phyloP scores from a whole-genome alignment of 805 yeast genomes.

The Jamesozyma piceae region DNA sequence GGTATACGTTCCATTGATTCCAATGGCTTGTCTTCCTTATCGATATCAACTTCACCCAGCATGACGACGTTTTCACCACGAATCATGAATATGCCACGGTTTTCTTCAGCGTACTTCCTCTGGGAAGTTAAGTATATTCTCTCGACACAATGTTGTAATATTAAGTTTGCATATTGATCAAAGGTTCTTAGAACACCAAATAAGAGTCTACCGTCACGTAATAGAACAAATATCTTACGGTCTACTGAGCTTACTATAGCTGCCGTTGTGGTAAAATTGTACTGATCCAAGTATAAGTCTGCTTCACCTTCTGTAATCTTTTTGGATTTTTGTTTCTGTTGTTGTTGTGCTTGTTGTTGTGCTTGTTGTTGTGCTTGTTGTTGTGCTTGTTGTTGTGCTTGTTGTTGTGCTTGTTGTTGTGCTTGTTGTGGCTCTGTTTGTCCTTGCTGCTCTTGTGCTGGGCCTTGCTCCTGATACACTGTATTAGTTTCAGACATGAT shows the following conservation, averaged over 20 bases:
- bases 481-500: too few species aligned
- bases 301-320: slow-evolving; percentile 35
- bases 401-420: background rate
- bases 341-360: slow-evolving; percentile 3
- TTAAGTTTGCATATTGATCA: slow-evolving; percentile 89
- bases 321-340: slow-evolving; percentile 9
- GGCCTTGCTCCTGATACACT: too few species aligned
- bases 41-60: slow-evolving; percentile 89
- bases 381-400: background rate
- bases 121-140: slow-evolving; percentile 58
- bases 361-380: background rate
- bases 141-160: slow-evolving; percentile 83
- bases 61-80: slow-evolving; percentile 95
- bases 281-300: slow-evolving; percentile 65
- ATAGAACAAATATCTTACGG: slow-evolving; percentile 67
- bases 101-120: slow-evolving; percentile 60
- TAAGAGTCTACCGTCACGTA: slow-evolving; percentile 82
- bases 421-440: too few species aligned
- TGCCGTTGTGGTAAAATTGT: slow-evolving; percentile 80
- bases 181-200: slow-evolving; percentile 89
- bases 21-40: slow-evolving; percentile 66
- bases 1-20: slow-evolving; percentile 47
- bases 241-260: slow-evolving; percentile 84
- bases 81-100: slow-evolving; percentile 72
- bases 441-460: background rate